Base-by-base conservation (phyloP, 306 rosid genomes). In the Malus asiatica region DNA sequence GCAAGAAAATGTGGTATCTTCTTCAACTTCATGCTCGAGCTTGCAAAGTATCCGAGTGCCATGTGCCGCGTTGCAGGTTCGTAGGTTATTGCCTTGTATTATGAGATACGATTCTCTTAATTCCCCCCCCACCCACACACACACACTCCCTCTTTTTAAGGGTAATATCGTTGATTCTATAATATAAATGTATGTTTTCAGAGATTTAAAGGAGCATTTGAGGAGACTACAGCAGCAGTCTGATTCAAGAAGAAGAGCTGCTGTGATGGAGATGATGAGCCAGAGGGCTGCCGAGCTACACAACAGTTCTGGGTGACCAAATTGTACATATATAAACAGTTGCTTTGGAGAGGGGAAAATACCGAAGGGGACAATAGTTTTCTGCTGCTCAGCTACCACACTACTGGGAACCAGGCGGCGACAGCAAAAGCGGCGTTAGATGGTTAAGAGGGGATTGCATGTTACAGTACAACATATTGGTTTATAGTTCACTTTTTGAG, bases 241-340 rank as follows among this genome's bases (percentile, higher is more conserved):
- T 74, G 99, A 96, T 75, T 96, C 99, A 12, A 79, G 99, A 60
- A 86, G 99, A 73, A 89, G 97, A 88, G 98, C 98, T 67, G 98
- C 99, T 51, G 98, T 96, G 81, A 96, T 89, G 91, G 99, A 96
- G 83, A 96, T 96, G 98, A 96, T 96, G 99, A 92, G 99, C 82
- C 98, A 95, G 86, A 87, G 99, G 86, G 99, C 99, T 72, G 98
- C 96, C 15, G 99, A 96, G 87, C 91, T 89, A 79, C 91, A 94
- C 63, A 93, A 80, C 85, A 92, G 80, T 73, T 79, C 90, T 42
- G 89, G 91, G 71, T 96, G 84, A 90, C 75, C 77, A 76, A 44
- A 75, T 64, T 79, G 73, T 78, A 67, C 67, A 61, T 87, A 82
- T 77, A 86, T 69, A 80, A 79, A 82, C 76, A 71, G 62, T 69